Conservation (phyloP, 768 basidiomycete genomes). For the Pleurotus citrinopileatus region DNA sequence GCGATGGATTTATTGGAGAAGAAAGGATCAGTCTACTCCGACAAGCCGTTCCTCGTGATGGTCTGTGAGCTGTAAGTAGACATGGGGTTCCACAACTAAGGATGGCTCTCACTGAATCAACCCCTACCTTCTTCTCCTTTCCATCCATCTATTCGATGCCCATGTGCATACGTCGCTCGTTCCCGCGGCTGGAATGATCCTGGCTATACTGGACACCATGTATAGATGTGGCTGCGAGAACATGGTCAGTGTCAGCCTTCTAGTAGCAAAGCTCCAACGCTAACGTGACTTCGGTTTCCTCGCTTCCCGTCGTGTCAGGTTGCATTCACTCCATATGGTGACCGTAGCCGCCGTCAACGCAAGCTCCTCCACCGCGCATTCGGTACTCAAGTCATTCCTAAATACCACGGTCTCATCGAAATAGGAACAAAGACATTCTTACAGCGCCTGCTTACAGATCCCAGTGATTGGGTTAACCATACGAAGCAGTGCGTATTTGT, state of each 20-base stretch:
- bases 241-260: constrained; percentile 30
- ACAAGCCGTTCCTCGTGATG: constrained; percentile 72
- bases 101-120: not conserved
- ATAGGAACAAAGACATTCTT: constrained; percentile 58
- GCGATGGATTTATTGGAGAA: constrained; percentile 67
- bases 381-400: constrained; percentile 45
- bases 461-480: constrained; percentile 17
- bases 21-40: constrained; percentile 69
- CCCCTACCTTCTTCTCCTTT: constrained; percentile 11
- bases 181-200: no score
- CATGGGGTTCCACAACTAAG: constrained; percentile 6
- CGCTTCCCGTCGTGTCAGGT: no score
- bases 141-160: no score
- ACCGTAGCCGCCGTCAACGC: constrained; percentile 61
- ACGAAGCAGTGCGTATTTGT: constrained; percentile 8
- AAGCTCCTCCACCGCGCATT: constrained; percentile 66
- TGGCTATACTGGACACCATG: not conserved
- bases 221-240: constrained; percentile 42
- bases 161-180: no score
- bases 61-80: constrained; percentile 60
- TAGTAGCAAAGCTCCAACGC: not conserved
- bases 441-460: constrained; percentile 46
- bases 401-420: constrained; percentile 56
- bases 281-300: not conserved
- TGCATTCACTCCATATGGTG: constrained; percentile 60